These are phyloP conservation scores for Gautieria morchelliformis DNA, from an alignment of 768 basidiomycete genomes.

Conservation along the genomic window DNA sequence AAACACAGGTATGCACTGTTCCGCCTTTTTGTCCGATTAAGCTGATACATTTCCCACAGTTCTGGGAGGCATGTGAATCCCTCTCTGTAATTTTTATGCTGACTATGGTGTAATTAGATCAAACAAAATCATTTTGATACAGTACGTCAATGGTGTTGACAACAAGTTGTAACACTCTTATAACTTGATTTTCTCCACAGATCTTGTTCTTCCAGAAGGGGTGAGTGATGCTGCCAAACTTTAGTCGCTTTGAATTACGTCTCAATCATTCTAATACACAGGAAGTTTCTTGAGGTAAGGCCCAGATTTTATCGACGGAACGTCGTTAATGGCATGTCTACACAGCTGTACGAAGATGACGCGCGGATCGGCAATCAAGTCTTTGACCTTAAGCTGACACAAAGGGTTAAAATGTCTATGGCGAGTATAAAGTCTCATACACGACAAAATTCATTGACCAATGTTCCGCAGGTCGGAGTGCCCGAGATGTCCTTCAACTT, in stretches of 20 bases:
- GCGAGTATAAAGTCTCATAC: conserved; percentile 29
- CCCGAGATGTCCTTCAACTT: conserved; percentile 91
- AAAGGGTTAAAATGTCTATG: conserved; percentile 98
- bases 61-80: conserved; percentile 49
- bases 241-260: not conserved
- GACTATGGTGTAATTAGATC: conserved; percentile 46
- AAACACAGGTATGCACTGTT: conserved; percentile 56
- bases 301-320: not conserved
- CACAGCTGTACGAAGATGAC: conserved; percentile 86
- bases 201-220: conserved; percentile 99
- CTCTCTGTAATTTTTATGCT: not conserved
- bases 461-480: conserved; percentile 68
- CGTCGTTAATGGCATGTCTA: not conserved
- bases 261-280: conserved; percentile 16
- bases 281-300: conserved; percentile 72
- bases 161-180: no score
- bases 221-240: conserved; percentile 25
- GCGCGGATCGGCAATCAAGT: conserved; percentile 87
- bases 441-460: not conserved
- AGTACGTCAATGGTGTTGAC: conserved; percentile 26
- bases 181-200: conserved; percentile 23
- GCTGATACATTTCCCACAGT: conserved; percentile 29
- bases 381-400: conserved; percentile 88
- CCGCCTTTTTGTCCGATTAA: not conserved
- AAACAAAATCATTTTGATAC: conserved; percentile 98